These are phyloP conservation scores for Leccinum subgranulosum DNA, from an alignment of 768 basidiomycete species.

Conservation along the genomic window DNA sequence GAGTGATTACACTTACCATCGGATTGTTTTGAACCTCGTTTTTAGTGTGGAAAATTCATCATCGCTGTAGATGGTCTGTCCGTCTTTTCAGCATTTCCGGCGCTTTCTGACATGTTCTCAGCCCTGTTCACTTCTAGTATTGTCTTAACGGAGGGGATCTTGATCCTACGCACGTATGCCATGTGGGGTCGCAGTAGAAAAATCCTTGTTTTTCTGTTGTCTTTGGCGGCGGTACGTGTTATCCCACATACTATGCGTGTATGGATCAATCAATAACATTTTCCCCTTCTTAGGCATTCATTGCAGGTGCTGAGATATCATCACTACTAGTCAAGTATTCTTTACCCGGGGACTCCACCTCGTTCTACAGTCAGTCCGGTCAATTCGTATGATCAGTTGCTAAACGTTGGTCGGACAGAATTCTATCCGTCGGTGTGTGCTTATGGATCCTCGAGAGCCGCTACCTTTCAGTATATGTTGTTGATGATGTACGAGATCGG, in stretches of 20 bases:
- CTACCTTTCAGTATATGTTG: constrained; percentile 11
- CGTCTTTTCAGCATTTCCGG: background rate
- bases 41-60: constrained; percentile 22
- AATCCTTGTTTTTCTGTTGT: constrained; percentile 14
- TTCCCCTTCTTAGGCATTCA: constrained; percentile 15
- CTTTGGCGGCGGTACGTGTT: constrained; percentile 15
- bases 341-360: constrained; percentile 16
- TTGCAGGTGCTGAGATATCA: constrained; percentile 4
- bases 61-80: constrained; percentile 16
- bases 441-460: constrained; percentile 17
- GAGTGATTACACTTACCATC: background rate
- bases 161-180: constrained; percentile 25
- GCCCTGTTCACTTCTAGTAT: constrained; percentile 14
- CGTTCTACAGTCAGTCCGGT: constrained; percentile 17
- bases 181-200: constrained; percentile 21
- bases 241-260: background rate
- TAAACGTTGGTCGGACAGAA: constrained; percentile 6
- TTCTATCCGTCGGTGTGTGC: constrained; percentile 19
- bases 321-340: constrained; percentile 1
- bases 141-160: background rate
- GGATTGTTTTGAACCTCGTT: background rate
- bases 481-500: constrained; percentile 23
- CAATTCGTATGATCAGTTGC: background rate
- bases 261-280: background rate
- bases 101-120: constrained; percentile 4